Conservation (phyloP, 352 stramenopile species). For the Phytophthora cactorum region DNA sequence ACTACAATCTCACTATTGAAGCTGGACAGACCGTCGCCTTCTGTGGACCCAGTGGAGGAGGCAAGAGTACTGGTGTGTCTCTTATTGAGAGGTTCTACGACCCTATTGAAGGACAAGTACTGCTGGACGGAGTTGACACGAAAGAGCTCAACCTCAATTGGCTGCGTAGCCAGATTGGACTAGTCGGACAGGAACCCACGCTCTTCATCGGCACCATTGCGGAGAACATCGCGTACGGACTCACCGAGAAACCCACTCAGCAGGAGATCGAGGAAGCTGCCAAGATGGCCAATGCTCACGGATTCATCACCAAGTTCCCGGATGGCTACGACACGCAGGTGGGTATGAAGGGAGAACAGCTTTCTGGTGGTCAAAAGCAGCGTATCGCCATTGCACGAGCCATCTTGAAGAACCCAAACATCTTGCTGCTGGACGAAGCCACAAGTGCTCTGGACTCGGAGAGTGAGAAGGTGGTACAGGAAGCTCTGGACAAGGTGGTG, state of each 20-base stretch:
- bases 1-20: conserved; percentile 8
- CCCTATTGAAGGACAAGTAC: neutral
- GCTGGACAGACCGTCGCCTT: conserved; percentile 3
- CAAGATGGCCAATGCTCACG: conserved; percentile 4
- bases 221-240: conserved; percentile 3
- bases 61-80: neutral
- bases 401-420: neutral
- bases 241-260: neutral
- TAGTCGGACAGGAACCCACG: conserved; percentile 1
- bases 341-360: neutral
- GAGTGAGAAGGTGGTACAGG: conserved; percentile 6
- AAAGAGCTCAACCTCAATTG: conserved; percentile 1
- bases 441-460: conserved; percentile 4
- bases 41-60: conserved; percentile 1
- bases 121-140: neutral
- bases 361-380: conserved; percentile 7
- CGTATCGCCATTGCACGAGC: conserved; percentile 6
- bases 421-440: conserved; percentile 5
- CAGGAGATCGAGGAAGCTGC: neutral
- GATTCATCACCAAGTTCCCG: conserved; percentile 1
- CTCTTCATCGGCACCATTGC: conserved; percentile 1
- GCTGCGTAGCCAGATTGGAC: conserved; percentile 3
- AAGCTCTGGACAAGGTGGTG: neutral
- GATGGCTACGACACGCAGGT: neutral
- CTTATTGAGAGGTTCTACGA: conserved; percentile 6